Conservation (phyloP, 2,329 filamentous ascomycete genomes). For the Leptosphaerulina australis region DNA sequence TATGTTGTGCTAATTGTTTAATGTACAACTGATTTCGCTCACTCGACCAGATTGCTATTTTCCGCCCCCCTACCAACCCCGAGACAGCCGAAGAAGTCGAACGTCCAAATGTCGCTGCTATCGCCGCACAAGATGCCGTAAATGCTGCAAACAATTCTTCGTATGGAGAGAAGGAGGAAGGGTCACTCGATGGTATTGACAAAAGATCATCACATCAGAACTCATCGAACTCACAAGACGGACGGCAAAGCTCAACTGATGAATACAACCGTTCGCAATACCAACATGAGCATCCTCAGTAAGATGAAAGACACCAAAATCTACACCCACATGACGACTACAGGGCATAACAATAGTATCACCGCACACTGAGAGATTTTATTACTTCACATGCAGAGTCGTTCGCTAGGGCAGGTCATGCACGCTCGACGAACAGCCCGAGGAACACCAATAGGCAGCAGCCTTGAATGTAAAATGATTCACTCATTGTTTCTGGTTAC, state of each 20-base stretch:
- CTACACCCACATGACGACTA: neutral
- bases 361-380: conserved; percentile 3
- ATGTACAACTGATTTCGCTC: neutral
- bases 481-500: neutral
- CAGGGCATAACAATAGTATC: conserved; percentile 2
- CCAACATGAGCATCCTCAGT: neutral
- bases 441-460: conserved; percentile 2
- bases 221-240: conserved; percentile 6
- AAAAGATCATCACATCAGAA: neutral
- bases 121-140: conserved; percentile 32
- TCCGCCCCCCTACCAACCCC: conserved; percentile 39
- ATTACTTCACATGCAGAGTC: conserved; percentile 15
- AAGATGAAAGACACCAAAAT: neutral
- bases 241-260: conserved; percentile 4
- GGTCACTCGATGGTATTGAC: conserved; percentile 6
- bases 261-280: neutral
- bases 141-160: conserved; percentile 1
- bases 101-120: conserved; percentile 41
- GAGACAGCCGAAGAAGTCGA: conserved; percentile 34
- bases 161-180: neutral
- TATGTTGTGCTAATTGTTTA: neutral
- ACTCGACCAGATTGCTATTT: conserved; percentile 30
- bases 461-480: conserved; percentile 2
- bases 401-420: conserved; percentile 11
- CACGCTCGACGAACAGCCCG: neutral